A percentile compares a stretch with the other conserved stretches of the same genome.
phyloP scores from a whole-genome alignment of 352 stramenopile genomes.

The Pythium oligandrum region DNA sequence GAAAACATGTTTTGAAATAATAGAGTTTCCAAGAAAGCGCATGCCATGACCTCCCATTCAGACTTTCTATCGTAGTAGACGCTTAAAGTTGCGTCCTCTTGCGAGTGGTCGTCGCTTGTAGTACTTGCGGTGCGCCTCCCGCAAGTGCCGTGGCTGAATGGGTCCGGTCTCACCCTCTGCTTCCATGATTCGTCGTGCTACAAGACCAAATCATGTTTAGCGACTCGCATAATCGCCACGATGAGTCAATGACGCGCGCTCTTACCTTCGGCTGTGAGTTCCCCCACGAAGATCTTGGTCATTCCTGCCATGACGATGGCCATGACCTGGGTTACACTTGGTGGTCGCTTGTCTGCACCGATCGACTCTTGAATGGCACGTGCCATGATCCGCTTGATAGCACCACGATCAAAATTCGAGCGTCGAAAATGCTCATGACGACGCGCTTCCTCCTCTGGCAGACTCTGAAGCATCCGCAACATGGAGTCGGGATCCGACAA shows the following conservation, averaged over 20 bases:
- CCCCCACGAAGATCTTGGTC: constrained; percentile 79
- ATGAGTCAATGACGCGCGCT: neutral
- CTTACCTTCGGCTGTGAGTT: constrained; percentile 72
- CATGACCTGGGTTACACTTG: constrained; percentile 81
- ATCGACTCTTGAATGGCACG: constrained; percentile 70
- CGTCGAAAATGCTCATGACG: constrained; percentile 81
- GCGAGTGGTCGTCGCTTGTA: constrained; percentile 72
- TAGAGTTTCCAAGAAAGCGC: no score
- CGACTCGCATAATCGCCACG: no score
- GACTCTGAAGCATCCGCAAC: constrained; percentile 65
- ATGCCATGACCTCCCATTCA: no score
- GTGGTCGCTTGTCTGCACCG: constrained; percentile 38
- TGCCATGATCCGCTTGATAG: constrained; percentile 80
- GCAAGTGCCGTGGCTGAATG: constrained; percentile 68
- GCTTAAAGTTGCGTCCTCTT: constrained; percentile 49
- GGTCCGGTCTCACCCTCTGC: constrained; percentile 68
- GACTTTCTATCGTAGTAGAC: constrained; percentile 35
- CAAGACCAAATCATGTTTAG: constrained; percentile 1
- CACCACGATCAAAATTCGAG: constrained; percentile 78
- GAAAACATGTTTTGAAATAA: no score
- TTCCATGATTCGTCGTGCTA: constrained; percentile 79
- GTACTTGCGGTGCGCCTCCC: constrained; percentile 79
- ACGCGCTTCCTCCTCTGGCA: constrained; percentile 55
- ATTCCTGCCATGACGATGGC: constrained; percentile 86
- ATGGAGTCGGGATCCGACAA: constrained; percentile 61